phyloP scores from a whole-genome alignment of 106 monocot genomes.

The Platanthera zijinensis region DNA sequence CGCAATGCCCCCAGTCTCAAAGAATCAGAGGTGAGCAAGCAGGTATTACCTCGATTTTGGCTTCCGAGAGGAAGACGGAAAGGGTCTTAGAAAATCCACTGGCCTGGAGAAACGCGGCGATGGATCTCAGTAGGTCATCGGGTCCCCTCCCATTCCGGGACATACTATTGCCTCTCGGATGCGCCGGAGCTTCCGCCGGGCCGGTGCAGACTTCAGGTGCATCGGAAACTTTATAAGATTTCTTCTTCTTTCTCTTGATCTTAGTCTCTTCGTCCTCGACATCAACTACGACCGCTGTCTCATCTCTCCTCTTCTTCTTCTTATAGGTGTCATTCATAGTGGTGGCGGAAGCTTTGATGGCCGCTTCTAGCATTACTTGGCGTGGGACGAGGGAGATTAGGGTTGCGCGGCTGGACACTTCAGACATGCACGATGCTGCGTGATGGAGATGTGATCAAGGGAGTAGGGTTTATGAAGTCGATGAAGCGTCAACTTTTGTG shows the following conservation, averaged over 20 bases:
- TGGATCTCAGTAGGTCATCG: slow-evolving; percentile 19
- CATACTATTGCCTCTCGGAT: not conserved
- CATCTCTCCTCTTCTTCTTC: slow-evolving; percentile 1
- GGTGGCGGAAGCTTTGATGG: not conserved
- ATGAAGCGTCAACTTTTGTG: too few species aligned
- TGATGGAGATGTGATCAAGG: not conserved
- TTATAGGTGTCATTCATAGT: not conserved
- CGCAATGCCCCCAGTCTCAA: not conserved
- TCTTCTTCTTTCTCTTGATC: slow-evolving; percentile 21
- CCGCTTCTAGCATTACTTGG: slow-evolving; percentile 29
- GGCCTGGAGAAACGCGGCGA: slow-evolving; percentile 35
- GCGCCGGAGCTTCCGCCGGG: not conserved
- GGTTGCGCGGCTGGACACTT: not conserved
- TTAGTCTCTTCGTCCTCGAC: slow-evolving; percentile 9
- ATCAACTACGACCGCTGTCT: not conserved
- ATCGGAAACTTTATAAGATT: not conserved
- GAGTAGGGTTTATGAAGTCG: slow-evolving; percentile 2
- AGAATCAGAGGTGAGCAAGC: not conserved
- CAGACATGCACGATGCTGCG: not conserved
- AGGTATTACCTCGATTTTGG: slow-evolving; percentile 24
- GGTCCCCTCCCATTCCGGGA: not conserved
- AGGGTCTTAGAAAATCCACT: slow-evolving; percentile 33
- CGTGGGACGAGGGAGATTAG: slow-evolving; percentile 35
- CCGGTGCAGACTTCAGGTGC: not conserved
- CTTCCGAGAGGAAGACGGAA: slow-evolving; percentile 26